These are phyloP conservation scores for Kwoniella mangroviensis DNA, from an alignment of 768 basidiomycete species.

Conservation along the genomic window DNA sequence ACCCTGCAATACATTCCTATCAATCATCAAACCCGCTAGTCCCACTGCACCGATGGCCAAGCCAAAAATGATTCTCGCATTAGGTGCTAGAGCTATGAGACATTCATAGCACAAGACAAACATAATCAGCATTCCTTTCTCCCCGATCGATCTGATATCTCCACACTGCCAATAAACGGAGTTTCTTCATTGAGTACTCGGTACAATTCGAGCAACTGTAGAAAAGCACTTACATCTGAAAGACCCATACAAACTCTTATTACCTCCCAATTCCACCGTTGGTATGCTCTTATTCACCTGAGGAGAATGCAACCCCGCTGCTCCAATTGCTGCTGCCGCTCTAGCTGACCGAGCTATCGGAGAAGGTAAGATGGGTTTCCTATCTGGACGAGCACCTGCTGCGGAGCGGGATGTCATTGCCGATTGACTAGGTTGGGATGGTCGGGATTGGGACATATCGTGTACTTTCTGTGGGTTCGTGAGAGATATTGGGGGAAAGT, in stretches of 20 bases:
- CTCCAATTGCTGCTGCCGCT: slow-evolving; percentile 2
- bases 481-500: neutral
- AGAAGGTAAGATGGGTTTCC: slow-evolving; percentile 12
- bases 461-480: neutral
- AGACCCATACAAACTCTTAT: slow-evolving; percentile 15
- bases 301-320: neutral
- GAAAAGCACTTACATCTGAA: slow-evolving; percentile 11
- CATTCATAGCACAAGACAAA: neutral
- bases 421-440: neutral
- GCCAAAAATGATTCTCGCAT: slow-evolving; percentile 20
- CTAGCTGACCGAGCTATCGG: slow-evolving; percentile 11
- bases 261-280: slow-evolving; percentile 1
- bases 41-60: slow-evolving; percentile 10
- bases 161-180: neutral
- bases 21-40: slow-evolving; percentile 20
- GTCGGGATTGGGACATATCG: neutral
- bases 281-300: neutral
- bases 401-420: slow-evolving; percentile 3
- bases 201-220: neutral
- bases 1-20: slow-evolving; percentile 21
- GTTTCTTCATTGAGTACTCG: too few relatives aligned
- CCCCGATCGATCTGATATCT: neutral
- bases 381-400: slow-evolving; percentile 5
- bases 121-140: neutral
- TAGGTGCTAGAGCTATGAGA: slow-evolving; percentile 8